These are phyloP conservation scores for Candida pini DNA, from an alignment of 805 yeast genomes.

Conservation along the genomic window DNA sequence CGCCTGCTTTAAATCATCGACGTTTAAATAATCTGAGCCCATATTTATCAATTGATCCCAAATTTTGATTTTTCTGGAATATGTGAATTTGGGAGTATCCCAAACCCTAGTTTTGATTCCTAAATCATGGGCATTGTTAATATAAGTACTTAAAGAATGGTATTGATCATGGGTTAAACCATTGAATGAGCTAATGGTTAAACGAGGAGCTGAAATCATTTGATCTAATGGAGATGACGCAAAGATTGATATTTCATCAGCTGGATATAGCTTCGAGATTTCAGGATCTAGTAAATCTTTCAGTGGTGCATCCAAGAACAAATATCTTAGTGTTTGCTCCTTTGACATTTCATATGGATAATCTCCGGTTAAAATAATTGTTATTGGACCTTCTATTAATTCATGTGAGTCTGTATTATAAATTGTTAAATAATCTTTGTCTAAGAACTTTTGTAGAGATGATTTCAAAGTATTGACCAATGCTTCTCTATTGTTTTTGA, in stretches of 20 bases:
- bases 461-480: constrained; percentile 41
- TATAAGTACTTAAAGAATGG: constrained; percentile 17
- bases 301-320: constrained; percentile 53
- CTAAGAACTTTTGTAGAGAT: constrained; percentile 41
- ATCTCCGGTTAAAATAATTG: constrained; percentile 61
- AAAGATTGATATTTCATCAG: constrained; percentile 11
- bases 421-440: constrained; percentile 44
- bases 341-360: constrained; percentile 40
- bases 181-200: constrained; percentile 7
- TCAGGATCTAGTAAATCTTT: constrained; percentile 12
- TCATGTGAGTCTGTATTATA: constrained; percentile 32
- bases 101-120: constrained; percentile 59
- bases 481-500: constrained; percentile 38
- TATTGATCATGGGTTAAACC: constrained; percentile 33
- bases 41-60: constrained; percentile 43
- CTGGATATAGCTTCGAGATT: constrained; percentile 5
- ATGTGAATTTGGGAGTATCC: constrained; percentile 70
- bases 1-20: constrained; percentile 45
- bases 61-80: constrained; percentile 35
- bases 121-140: constrained; percentile 38
- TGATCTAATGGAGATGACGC: constrained; percentile 19
- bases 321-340: constrained; percentile 24
- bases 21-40: constrained; percentile 55
- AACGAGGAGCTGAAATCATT: constrained; percentile 15
- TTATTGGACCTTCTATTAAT: constrained; percentile 47